Evolutionary conservation across 148 eudicot species (phyloP).

Genomic region (Mesembryanthemum crystallinum): DNA sequence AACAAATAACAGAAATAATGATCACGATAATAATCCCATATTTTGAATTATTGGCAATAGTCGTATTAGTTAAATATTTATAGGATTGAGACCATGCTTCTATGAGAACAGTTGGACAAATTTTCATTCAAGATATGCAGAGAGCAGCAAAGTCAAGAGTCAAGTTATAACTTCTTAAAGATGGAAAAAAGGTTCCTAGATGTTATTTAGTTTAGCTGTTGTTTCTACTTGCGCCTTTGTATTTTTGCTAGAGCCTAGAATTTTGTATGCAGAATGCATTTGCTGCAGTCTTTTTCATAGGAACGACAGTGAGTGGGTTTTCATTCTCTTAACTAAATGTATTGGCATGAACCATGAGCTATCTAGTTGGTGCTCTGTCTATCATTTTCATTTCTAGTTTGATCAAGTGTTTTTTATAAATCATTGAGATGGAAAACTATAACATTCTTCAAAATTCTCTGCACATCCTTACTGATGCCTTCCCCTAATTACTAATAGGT

Average conservation of each 20-base stretch:
- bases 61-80: no score
- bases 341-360: not conserved
- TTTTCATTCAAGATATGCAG: no score
- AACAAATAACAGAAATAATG: not conserved
- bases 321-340: not conserved
- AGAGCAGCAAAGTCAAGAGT: no score
- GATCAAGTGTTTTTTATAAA: no score
- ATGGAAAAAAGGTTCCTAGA: not conserved
- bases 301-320: not conserved
- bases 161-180: not conserved
- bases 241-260: no score
- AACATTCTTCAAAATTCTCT: no score
- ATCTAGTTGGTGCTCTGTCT: not conserved
- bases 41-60: not conserved
- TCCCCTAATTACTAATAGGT: no score
- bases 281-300: not conserved
- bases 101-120: not conserved
- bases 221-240: not conserved
- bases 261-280: not conserved
- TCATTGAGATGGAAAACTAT: no score
- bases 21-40: no score
- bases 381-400: no score
- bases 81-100: not conserved
- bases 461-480: no score
- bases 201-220: not conserved